These are phyloP conservation scores for Verticillium isaacii DNA, from an alignment of 2,329 filamentous ascomycete species.

Conservation along the genomic window DNA sequence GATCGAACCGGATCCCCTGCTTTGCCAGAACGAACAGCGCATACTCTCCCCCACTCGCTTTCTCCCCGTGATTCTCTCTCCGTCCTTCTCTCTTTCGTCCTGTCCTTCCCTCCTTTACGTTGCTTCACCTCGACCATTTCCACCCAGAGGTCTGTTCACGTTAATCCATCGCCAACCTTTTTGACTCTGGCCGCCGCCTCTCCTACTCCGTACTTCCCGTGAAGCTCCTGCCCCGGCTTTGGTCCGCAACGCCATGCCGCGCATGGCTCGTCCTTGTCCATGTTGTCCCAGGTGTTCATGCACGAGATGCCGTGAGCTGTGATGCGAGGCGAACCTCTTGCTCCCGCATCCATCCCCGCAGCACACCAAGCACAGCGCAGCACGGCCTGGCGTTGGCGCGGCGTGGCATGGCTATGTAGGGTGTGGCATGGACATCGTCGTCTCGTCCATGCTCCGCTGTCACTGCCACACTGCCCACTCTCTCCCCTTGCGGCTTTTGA, in stretches of 20 bases:
- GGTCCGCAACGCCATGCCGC: not conserved
- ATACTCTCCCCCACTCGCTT: not conserved
- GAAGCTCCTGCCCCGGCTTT: not conserved
- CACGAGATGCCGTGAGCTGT: constrained; percentile 3
- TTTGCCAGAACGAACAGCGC: not conserved
- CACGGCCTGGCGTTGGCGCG: not conserved
- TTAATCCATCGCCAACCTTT: no score
- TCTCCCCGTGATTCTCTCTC: not conserved
- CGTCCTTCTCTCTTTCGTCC: not conserved
- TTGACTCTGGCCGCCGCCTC: not conserved
- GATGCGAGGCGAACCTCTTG: not conserved
- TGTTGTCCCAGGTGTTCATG: constrained; percentile 14
- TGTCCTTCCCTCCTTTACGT: not conserved
- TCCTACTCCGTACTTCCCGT: not conserved
- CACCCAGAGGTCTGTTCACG: no score
- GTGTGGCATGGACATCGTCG: not conserved
- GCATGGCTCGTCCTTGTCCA: constrained; percentile 8
- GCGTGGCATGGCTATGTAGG: not conserved
- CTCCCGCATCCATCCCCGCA: not conserved
- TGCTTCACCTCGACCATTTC: not conserved
- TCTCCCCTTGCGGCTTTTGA: not conserved
- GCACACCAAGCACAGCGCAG: not conserved
- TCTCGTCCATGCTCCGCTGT: not conserved
- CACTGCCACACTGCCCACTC: not conserved
- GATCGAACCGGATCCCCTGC: not conserved